phyloP scores from a whole-genome alignment of 1,284 basidiomycete genomes.

The Cutaneotrichosporon sp. region DNA sequence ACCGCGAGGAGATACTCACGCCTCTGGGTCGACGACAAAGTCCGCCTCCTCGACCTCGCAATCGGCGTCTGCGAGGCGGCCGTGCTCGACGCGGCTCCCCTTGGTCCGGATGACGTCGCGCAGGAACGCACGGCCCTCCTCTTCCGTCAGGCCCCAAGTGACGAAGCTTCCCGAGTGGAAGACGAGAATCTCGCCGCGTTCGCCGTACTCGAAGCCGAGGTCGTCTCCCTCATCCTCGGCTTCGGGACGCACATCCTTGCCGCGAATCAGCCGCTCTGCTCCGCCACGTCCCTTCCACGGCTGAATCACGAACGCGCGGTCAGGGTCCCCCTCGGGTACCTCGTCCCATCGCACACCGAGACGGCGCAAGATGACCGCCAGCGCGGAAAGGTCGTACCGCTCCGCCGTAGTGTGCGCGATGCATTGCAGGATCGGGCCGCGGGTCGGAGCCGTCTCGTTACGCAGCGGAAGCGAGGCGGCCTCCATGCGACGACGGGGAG shows the following conservation, averaged over 20 bases:
- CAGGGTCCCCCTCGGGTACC: constrained; percentile 49
- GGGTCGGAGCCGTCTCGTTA: constrained; percentile 45
- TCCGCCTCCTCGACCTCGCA: constrained; percentile 84
- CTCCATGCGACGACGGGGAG: constrained; percentile 51
- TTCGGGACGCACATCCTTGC: constrained; percentile 34
- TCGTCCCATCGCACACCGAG: constrained; percentile 50
- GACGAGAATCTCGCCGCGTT: constrained; percentile 80
- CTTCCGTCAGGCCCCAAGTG: constrained; percentile 80
- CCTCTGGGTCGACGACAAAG: constrained; percentile 80
- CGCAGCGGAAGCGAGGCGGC: constrained; percentile 51
- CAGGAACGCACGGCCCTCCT: constrained; percentile 69
- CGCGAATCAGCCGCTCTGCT: constrained; percentile 41
- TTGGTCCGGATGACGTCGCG: constrained; percentile 61
- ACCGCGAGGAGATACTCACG: constrained; percentile 58
- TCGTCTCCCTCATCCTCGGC: constrained; percentile 51
- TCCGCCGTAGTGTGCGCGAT: constrained; percentile 54
- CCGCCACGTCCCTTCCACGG: constrained; percentile 52
- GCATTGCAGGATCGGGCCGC: constrained; percentile 52
- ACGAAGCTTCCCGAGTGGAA: constrained; percentile 83
- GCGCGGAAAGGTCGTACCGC: constrained; percentile 46
- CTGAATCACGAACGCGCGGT: constrained; percentile 49
- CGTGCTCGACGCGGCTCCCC: constrained; percentile 62
- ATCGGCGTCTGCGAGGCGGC: constrained; percentile 59
- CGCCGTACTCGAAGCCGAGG: constrained; percentile 55
- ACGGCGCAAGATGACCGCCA: constrained; percentile 36